Percentiles rank a stretch among this genome's conserved stretches.
These are phyloP conservation scores for Alternaria consortialis DNA, from an alignment of 2,329 filamentous ascomycete genomes.

Conservation along the genomic window DNA sequence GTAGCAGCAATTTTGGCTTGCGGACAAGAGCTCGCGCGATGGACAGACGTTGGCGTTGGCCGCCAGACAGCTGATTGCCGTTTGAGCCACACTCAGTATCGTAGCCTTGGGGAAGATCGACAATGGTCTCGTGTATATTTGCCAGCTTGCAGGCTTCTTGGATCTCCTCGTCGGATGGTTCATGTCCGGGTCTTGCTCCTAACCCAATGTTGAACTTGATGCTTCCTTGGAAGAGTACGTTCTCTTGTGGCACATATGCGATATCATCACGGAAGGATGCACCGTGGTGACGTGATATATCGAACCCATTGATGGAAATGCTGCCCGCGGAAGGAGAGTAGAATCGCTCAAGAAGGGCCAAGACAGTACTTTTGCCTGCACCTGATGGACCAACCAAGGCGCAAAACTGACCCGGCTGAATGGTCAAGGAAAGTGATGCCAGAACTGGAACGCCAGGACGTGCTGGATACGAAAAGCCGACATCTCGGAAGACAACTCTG, in stretches of 20 bases:
- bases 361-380: constrained; percentile 72
- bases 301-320: constrained; percentile 62
- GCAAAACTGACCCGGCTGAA: constrained; percentile 68
- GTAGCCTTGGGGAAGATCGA: constrained; percentile 70
- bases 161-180: constrained; percentile 68
- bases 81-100: constrained; percentile 61
- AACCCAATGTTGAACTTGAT: constrained; percentile 59
- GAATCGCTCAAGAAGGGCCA: constrained; percentile 63
- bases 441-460: constrained; percentile 68
- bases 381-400: constrained; percentile 73
- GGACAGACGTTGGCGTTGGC: constrained; percentile 54
- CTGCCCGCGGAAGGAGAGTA: constrained; percentile 62
- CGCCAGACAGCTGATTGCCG: constrained; percentile 54
- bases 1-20: constrained; percentile 52
- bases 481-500: constrained; percentile 65
- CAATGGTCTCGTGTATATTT: constrained; percentile 75
- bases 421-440: constrained; percentile 63
- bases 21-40: constrained; percentile 56
- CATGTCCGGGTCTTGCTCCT: constrained; percentile 62
- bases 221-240: constrained; percentile 58
- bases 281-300: constrained; percentile 54
- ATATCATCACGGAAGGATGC: constrained; percentile 56
- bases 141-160: constrained; percentile 72
- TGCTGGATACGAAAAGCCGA: constrained; percentile 72
- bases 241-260: constrained; percentile 59